Evolutionary conservation across 177 flowering plant species (phyloP).

Genomic region (Tripterygium wilfordii): DNA sequence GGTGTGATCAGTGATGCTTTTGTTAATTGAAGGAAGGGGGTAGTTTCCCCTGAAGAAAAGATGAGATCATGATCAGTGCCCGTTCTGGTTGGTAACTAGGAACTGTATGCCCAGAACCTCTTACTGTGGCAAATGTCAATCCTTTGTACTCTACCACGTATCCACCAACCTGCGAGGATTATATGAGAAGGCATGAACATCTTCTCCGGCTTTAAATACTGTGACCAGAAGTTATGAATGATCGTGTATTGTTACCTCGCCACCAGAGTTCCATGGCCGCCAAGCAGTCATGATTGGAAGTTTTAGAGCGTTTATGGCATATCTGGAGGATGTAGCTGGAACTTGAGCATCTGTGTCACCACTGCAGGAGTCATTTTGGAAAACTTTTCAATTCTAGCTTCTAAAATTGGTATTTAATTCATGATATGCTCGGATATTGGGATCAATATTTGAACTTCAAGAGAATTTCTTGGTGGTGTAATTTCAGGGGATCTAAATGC

Average conservation of each 20-base stretch:
- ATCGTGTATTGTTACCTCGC: slow-evolving; percentile 26
- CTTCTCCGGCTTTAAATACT: background rate
- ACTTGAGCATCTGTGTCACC: slow-evolving; percentile 42
- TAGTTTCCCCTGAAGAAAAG: slow-evolving; percentile 32
- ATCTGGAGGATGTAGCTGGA: slow-evolving; percentile 41
- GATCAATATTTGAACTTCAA: too few relatives aligned
- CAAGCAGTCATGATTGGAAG: slow-evolving; percentile 27
- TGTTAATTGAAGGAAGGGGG: too few relatives aligned
- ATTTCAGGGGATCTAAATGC: background rate
- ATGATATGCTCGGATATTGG: background rate
- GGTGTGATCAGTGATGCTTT: too few relatives aligned
- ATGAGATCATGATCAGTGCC: slow-evolving; percentile 30
- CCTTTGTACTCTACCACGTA: slow-evolving; percentile 36
- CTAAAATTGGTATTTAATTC: slow-evolving; percentile 15
- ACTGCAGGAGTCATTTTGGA: slow-evolving; percentile 17
- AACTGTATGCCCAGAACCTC: slow-evolving; percentile 41
- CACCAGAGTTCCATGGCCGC: slow-evolving; percentile 44
- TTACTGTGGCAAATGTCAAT: slow-evolving; percentile 29
- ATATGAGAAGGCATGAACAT: background rate
- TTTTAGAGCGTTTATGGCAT: slow-evolving; percentile 23
- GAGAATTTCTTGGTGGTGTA: background rate
- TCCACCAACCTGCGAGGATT: slow-evolving; percentile 36
- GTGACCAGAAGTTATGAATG: background rate
- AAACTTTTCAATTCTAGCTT: too few relatives aligned
- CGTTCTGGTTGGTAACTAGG: slow-evolving; percentile 40